phyloP scores from a whole-genome alignment of 306 rosid genomes.

The Pterocarpus santalinus region DNA sequence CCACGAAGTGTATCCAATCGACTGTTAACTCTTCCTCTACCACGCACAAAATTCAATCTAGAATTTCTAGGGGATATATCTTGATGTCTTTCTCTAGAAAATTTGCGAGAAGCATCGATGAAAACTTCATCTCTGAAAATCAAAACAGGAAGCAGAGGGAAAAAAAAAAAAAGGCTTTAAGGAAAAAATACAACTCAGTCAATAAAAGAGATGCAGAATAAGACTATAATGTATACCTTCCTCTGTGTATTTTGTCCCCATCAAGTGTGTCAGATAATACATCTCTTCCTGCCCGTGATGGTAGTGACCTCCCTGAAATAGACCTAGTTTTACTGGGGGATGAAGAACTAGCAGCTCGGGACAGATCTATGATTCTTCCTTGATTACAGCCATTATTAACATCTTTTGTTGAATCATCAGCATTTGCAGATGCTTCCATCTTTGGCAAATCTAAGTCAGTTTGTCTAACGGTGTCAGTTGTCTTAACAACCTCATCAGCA shows the following conservation, averaged over 20 bases:
- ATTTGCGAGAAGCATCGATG: constrained; percentile 61
- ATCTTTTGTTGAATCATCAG: constrained; percentile 68
- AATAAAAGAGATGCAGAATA: not conserved
- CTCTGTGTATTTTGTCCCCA: constrained; percentile 63
- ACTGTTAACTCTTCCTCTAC: constrained; percentile 69
- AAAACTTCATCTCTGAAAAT: constrained; percentile 77
- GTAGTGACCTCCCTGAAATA: constrained; percentile 56
- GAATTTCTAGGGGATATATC: constrained; percentile 72
- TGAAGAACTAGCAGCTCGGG: constrained; percentile 59
- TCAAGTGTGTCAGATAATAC: constrained; percentile 58
- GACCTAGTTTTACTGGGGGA: constrained; percentile 73
- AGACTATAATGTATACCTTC: constrained; percentile 67
- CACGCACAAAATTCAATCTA: constrained; percentile 70
- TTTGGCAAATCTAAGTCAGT: constrained; percentile 51
- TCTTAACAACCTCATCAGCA: constrained; percentile 57
- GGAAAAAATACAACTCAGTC: constrained; percentile 10
- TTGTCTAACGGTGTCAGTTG: constrained; percentile 51
- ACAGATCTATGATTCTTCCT: constrained; percentile 76
- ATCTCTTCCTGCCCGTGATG: constrained; percentile 68
- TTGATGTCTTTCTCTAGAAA: constrained; percentile 76
- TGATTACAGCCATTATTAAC: constrained; percentile 58
- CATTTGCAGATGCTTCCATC: constrained; percentile 55
- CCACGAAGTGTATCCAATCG: constrained; percentile 55
- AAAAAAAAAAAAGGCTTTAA: constrained; percentile 1
- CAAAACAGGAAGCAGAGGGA: constrained; percentile 29